Evolutionary conservation across 2,329 filamentous ascomycete genomes (phyloP), one percentile per base, ranked within the genome.

Genomic region (Fusarium sambucinum): DNA sequence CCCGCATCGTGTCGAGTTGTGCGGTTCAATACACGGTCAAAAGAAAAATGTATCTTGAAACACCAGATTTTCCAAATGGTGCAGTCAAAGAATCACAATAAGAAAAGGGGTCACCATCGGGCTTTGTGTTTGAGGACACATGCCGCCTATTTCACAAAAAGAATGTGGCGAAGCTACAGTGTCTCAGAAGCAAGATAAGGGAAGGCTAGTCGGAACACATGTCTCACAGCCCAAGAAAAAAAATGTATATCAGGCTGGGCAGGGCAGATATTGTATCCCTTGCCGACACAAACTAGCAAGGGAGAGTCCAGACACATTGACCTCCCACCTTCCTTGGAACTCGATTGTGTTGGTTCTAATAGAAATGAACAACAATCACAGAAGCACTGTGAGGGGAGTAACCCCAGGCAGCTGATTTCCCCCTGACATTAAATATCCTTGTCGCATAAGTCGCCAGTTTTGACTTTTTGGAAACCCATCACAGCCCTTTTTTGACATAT

Each of bases 71-170:
- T 2, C 11, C 17, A 17, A 21, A 12, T 9, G 3, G 10, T 25
- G 5, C 16, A 11, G 10, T 25, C 9, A 7, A 6, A 42, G 21
- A 17, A 17, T 17, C 3, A 12, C 1, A 1, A 12, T 17, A 17
- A 25, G 3, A 12, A 1, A 12, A 1, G 16, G 5, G 21, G 5
- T 11, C 14, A 25, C 6, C 16, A 27, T 17, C 2, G 4, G 6
- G 5, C 0, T 48, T 7, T 7, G 14, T 12, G 12, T 13, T 8
- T 2, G 6, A 6, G 4, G 19, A 29, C 14, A 23, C 5, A 17
- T 35, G 27, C 5, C 7, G 21, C 6, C 14, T 19, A 21, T 47
- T 30, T 21, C 14, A 12, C 6, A 33, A 13, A 3, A 25, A 3
- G 21, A 2, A 38, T 8, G 32, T 27, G 13, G 23, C 2, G 4